phyloP scores from a whole-genome alignment of 78 protist species.

The Dictyostelium citrinum region DNA sequence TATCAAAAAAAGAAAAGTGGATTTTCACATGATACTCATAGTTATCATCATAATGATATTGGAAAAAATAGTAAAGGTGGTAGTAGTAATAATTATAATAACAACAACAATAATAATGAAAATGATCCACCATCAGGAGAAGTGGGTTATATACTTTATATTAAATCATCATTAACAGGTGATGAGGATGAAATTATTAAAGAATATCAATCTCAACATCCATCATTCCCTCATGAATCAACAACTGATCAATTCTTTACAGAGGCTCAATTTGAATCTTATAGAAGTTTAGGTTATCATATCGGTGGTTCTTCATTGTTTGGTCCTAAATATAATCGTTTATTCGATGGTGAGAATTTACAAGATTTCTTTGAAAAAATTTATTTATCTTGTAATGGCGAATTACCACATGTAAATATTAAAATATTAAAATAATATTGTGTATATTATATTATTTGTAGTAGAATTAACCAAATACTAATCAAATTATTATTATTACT shows the following conservation, averaged over 20 bases:
- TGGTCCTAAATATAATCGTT: slow-evolving; percentile 55
- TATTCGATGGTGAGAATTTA: slow-evolving; percentile 58
- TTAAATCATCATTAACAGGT: slow-evolving; percentile 67
- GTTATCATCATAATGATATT: background rate
- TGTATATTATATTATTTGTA: background rate
- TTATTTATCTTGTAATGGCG: slow-evolving; percentile 52
- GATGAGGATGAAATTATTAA: slow-evolving; percentile 74
- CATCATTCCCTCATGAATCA: slow-evolving; percentile 76
- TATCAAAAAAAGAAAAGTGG: slow-evolving; percentile 57
- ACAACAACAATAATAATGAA: background rate
- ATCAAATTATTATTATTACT: background rate
- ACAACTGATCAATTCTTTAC: slow-evolving; percentile 80
- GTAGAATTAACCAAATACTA: no score
- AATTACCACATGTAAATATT: slow-evolving; percentile 18
- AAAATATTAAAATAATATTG: background rate
- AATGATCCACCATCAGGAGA: slow-evolving; percentile 57
- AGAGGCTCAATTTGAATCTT: slow-evolving; percentile 71
- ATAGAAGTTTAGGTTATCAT: slow-evolving; percentile 64
- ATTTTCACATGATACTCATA: background rate
- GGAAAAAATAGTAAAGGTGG: background rate
- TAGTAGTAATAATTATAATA: background rate
- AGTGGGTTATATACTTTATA: slow-evolving; percentile 63
- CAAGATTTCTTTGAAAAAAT: slow-evolving; percentile 62
- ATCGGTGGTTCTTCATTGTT: slow-evolving; percentile 51
- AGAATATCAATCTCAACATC: slow-evolving; percentile 78